Evolutionary conservation across 225 moss, liverwort and hornwort genomes (phyloP).

Genomic region (Pseudisothecium myosuroides): DNA sequence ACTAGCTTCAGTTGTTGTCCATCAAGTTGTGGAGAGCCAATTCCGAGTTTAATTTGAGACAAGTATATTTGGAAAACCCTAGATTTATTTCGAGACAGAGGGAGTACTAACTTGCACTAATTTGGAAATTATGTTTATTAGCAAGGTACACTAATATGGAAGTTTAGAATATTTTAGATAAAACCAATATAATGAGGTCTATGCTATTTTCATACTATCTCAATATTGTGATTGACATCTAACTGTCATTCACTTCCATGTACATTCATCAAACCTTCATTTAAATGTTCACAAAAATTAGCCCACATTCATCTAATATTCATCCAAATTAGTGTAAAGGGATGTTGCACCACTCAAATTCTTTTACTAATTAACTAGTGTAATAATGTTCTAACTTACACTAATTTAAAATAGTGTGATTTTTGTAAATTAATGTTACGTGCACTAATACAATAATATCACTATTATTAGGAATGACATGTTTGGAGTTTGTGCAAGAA

Average conservation of each 20-base stretch:
- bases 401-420: too few relatives aligned
- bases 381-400: background rate
- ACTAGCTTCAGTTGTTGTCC: too few relatives aligned
- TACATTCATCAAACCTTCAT: background rate
- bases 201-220: background rate
- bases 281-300: background rate
- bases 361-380: background rate
- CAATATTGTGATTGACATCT: background rate
- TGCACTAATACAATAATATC: background rate
- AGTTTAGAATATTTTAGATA: too few relatives aligned
- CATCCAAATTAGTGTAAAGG: fast-evolving
- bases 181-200: background rate
- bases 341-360: background rate
- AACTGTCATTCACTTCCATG: background rate
- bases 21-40: too few relatives aligned
- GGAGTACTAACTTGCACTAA: background rate
- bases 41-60: too few relatives aligned
- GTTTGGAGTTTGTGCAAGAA: background rate
- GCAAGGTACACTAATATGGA: background rate
- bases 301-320: background rate
- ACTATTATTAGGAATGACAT: background rate
- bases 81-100: too few relatives aligned
- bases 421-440: background rate
- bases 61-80: too few relatives aligned
- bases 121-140: background rate